A percentile compares a stretch with the other conserved stretches of the same genome.
phyloP scores from a whole-genome alignment of 805 yeast species.

The Candida pini region DNA sequence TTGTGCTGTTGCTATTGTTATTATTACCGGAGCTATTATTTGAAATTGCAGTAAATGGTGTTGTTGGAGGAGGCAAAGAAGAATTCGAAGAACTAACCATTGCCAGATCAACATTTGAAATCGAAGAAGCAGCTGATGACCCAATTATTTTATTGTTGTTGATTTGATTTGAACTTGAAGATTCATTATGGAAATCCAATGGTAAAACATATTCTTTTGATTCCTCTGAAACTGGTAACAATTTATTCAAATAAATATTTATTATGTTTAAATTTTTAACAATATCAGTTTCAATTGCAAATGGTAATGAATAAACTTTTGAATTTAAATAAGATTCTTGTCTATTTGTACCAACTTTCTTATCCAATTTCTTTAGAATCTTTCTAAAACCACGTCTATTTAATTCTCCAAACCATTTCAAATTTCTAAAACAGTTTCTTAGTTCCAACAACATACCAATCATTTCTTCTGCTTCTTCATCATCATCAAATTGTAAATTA shows the following conservation, averaged over 20 bases:
- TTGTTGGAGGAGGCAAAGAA: conserved; percentile 22
- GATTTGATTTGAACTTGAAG: background rate
- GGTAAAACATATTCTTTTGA: conserved; percentile 11
- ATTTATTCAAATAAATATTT: conserved; percentile 44
- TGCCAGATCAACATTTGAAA: conserved; percentile 19
- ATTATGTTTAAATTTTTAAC: conserved; percentile 46
- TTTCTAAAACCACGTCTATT: conserved; percentile 86
- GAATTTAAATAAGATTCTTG: conserved; percentile 56
- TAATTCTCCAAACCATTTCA: conserved; percentile 92
- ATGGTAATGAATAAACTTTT: conserved; percentile 67
- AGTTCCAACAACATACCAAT: conserved; percentile 68
- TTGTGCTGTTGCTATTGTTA: background rate
- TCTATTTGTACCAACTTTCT: conserved; percentile 60
- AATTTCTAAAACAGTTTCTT: conserved; percentile 67
- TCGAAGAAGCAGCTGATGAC: conserved; percentile 19
- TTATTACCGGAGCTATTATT: background rate
- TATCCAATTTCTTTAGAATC: conserved; percentile 86
- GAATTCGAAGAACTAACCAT: conserved; percentile 11
- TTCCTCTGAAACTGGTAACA: conserved; percentile 38
- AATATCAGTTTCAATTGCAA: conserved; percentile 67
- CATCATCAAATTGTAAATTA: conserved; percentile 27
- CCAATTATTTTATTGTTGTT: conserved; percentile 5
- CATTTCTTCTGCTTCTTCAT: conserved; percentile 57
- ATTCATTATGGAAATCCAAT: conserved; percentile 13
- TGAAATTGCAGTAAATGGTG: conserved; percentile 5